Conservation (phyloP, 371 early-diverging fungal genomes). For the Encephalitozoon romaleae region DNA sequence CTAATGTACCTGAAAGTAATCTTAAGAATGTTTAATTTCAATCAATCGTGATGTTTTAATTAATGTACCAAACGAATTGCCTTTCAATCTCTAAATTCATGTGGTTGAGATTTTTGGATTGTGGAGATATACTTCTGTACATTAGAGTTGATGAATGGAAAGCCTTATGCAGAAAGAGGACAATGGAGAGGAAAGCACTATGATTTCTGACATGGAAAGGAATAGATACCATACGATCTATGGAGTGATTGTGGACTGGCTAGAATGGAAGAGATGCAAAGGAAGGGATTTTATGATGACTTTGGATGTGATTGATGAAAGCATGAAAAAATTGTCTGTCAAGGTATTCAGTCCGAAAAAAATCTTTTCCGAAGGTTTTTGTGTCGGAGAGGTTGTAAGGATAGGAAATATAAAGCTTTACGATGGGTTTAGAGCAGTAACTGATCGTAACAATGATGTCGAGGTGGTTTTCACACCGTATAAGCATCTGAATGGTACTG, state of each 20-base stretch:
- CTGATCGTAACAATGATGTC: not conserved
- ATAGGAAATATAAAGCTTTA: not conserved
- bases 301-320: constrained; percentile 13
- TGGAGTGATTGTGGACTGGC: not conserved
- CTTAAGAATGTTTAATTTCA: not conserved
- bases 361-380: not conserved
- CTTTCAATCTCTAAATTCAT: not conserved
- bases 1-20: not conserved
- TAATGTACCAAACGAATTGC: not conserved
- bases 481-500: too few relatives aligned
- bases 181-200: not conserved
- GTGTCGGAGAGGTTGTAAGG: not conserved
- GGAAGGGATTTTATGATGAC: constrained; percentile 27
- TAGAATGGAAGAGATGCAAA: not conserved
- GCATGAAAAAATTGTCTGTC: not conserved
- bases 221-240: not conserved
- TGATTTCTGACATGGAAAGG: not conserved
- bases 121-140: not conserved
- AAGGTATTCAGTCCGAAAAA: constrained; percentile 15
- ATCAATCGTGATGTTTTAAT: not conserved
- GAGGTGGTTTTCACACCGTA: not conserved
- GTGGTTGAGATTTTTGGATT: not conserved
- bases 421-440: not conserved
- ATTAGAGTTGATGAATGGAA: not conserved
- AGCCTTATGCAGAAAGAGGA: not conserved